phyloP scores from a whole-genome alignment of 2,329 filamentous ascomycete species.

The Xylariaceae sp. region DNA sequence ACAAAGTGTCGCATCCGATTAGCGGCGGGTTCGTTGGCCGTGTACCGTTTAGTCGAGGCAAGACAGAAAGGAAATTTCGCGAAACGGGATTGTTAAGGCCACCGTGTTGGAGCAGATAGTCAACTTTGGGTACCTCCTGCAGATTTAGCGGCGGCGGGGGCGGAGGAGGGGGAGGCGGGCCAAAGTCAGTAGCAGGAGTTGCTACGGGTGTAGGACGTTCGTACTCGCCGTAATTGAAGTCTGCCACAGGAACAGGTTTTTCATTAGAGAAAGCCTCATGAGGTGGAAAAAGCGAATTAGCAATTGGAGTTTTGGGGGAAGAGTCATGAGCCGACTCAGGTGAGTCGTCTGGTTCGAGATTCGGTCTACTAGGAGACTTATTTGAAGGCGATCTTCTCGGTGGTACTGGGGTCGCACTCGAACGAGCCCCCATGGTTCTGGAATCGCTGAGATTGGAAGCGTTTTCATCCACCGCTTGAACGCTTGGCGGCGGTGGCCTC shows the following conservation, averaged over 20 bases:
- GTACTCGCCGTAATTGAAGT: slow-evolving; percentile 35
- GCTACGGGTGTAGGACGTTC: slow-evolving; percentile 37
- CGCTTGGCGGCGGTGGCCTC: slow-evolving; percentile 28
- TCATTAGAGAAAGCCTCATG: slow-evolving; percentile 39
- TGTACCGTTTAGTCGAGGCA: slow-evolving; percentile 52
- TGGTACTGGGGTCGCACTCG: slow-evolving; percentile 33
- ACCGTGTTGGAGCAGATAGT: slow-evolving; percentile 87
- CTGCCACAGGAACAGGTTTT: slow-evolving; percentile 35
- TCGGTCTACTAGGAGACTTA: slow-evolving; percentile 28
- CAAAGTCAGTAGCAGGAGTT: slow-evolving; percentile 40
- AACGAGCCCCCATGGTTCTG: slow-evolving; percentile 29
- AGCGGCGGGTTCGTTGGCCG: slow-evolving; percentile 60
- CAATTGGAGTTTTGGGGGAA: slow-evolving; percentile 56
- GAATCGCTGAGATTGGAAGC: slow-evolving; percentile 33
- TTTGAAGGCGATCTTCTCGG: slow-evolving; percentile 34
- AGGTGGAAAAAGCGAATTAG: slow-evolving; percentile 47
- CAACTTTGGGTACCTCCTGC: slow-evolving; percentile 72
- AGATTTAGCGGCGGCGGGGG: slow-evolving; percentile 71
- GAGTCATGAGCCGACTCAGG: slow-evolving; percentile 47
- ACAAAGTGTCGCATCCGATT: slow-evolving; percentile 65
- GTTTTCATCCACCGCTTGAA: slow-evolving; percentile 26
- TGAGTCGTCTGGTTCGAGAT: slow-evolving; percentile 45
- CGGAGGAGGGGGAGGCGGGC: slow-evolving; percentile 50
- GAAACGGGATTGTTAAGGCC: slow-evolving; percentile 68
- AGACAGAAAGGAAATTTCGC: slow-evolving; percentile 64